phyloP scores from a whole-genome alignment of 345 rosid genomes.

The Balakata baccata region DNA sequence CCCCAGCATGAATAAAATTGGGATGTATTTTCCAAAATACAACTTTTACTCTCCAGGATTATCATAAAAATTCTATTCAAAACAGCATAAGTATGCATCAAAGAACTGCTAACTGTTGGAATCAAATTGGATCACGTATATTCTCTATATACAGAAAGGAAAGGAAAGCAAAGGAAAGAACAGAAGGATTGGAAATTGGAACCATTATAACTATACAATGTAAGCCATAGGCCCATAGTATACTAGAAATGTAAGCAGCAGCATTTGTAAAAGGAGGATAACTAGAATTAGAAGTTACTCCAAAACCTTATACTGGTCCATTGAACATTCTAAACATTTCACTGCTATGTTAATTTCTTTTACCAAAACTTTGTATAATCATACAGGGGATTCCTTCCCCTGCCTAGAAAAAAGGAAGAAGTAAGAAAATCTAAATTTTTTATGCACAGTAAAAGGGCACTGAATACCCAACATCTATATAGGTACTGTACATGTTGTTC shows the following conservation, averaged over 20 bases:
- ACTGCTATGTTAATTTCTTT: background rate
- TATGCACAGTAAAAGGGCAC: background rate
- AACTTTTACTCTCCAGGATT: no score
- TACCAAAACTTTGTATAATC: background rate
- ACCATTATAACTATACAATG: background rate
- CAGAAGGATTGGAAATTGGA: background rate
- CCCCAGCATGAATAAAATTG: no score
- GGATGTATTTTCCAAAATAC: no score
- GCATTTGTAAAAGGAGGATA: background rate
- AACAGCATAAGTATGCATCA: no score
- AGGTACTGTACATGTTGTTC: constrained; percentile 92
- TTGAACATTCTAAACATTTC: background rate
- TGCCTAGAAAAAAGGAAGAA: background rate
- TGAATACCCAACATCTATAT: constrained; percentile 32
- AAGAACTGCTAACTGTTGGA: no score
- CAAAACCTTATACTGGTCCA: no score
- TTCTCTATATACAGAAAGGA: background rate
- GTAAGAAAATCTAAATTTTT: background rate
- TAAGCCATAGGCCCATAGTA: background rate
- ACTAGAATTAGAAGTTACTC: background rate
- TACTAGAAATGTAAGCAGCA: background rate
- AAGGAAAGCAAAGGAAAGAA: background rate
- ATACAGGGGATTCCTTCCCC: background rate
- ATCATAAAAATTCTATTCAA: no score
- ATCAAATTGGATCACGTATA: no score